Evolutionary conservation across 768 basidiomycete species (phyloP).

Genomic region (Trametes gibbosa): DNA sequence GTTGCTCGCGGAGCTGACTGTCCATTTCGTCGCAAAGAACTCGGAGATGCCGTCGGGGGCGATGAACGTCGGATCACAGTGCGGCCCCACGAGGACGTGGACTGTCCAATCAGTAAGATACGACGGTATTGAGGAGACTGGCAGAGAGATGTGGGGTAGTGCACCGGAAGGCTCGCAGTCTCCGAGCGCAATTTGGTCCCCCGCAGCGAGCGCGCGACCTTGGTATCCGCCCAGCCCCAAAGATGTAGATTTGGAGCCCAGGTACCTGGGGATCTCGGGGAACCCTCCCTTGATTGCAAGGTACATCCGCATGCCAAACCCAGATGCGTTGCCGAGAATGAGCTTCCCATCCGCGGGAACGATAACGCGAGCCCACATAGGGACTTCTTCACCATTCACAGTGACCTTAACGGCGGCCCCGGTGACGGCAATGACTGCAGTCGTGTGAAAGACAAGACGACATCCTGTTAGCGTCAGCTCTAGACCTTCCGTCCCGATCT

Average conservation of each 20-base stretch:
- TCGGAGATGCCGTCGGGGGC: constrained; percentile 42
- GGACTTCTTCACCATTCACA: constrained; percentile 37
- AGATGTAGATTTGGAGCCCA: constrained; percentile 66
- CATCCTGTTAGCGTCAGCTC: constrained; percentile 51
- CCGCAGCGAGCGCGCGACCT: constrained; percentile 50
- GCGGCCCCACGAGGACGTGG: constrained; percentile 58
- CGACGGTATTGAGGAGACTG: constrained; percentile 34
- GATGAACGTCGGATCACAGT: constrained; percentile 57
- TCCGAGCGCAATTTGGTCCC: constrained; percentile 49
- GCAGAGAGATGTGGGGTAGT: constrained; percentile 19
- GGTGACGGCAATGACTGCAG: constrained; percentile 52
- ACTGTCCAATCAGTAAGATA: constrained; percentile 52
- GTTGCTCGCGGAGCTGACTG: constrained; percentile 55
- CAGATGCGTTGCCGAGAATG: constrained; percentile 33
- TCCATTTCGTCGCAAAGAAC: constrained; percentile 55
- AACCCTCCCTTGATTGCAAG: constrained; percentile 59
- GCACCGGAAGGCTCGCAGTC: constrained; percentile 29
- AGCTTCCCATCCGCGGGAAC: constrained; percentile 46
- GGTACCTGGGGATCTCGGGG: constrained; percentile 51
- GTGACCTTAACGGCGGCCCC: constrained; percentile 46
- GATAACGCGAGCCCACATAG: constrained; percentile 49
- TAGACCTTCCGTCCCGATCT: constrained; percentile 46
- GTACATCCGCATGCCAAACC: constrained; percentile 51
- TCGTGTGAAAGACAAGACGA: constrained; percentile 47
- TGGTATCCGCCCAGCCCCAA: constrained; percentile 62